phyloP scores from a whole-genome alignment of 169 alveolate species.

The Cryptosporidium bovis region DNA sequence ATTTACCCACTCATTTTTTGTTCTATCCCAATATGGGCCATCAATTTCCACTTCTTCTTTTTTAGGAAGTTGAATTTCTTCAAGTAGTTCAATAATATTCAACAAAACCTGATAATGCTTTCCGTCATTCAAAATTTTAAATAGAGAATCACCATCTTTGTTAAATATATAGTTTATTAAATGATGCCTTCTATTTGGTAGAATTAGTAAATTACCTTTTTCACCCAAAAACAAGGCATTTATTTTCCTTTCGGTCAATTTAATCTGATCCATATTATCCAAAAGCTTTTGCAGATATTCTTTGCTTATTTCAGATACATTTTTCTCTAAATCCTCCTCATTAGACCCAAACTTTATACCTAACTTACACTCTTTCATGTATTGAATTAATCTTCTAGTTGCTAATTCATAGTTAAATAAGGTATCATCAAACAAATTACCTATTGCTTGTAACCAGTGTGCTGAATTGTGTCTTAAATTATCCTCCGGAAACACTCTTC shows the following conservation, averaged over 20 bases:
- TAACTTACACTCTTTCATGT: constrained; percentile 47
- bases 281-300: constrained; percentile 35
- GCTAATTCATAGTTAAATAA: constrained; percentile 50
- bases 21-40: constrained; percentile 61
- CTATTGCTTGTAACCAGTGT: constrained; percentile 7
- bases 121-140: constrained; percentile 16
- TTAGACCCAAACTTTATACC: constrained; percentile 24
- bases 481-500: constrained; percentile 34
- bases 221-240: constrained; percentile 46
- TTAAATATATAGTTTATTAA: constrained; percentile 38
- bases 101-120: constrained; percentile 6
- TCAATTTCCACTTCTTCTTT: constrained; percentile 15
- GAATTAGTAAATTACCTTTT: constrained; percentile 24
- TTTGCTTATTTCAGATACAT: constrained; percentile 3
- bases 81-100: constrained; percentile 7
- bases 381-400: constrained; percentile 40
- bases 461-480: constrained; percentile 27
- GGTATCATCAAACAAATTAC: background rate
- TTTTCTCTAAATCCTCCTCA: constrained; percentile 29
- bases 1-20: constrained; percentile 59
- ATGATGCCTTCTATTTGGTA: constrained; percentile 55
- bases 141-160: constrained; percentile 28
- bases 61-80: constrained; percentile 38
- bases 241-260: constrained; percentile 23
- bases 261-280: constrained; percentile 19